Evolutionary conservation across 257 asterid genomes (phyloP).

Genomic region (Cinchona pubescens): DNA sequence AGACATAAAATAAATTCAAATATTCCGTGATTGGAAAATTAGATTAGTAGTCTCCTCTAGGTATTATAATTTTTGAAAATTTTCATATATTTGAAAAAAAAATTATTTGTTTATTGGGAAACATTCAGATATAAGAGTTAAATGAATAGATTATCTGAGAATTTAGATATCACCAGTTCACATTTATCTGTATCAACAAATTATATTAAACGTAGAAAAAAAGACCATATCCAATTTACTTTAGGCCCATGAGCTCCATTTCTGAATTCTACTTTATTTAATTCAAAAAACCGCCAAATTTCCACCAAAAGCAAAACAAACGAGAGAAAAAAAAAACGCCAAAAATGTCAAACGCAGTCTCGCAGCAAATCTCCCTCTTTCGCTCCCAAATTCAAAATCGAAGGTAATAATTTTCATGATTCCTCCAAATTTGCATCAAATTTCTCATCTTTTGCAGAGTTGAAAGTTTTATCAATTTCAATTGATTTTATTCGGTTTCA

Average conservation of each 20-base stretch:
- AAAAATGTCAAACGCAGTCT: slow-evolving; percentile 34
- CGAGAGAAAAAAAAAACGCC: not conserved
- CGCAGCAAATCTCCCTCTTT: slow-evolving; percentile 57
- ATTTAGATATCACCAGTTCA: too few relatives aligned
- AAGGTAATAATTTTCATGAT: slow-evolving; percentile 39
- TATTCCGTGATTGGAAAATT: too few relatives aligned
- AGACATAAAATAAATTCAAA: too few relatives aligned
- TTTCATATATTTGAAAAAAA: too few relatives aligned
- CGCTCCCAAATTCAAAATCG: slow-evolving; percentile 52
- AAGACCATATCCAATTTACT: not conserved
- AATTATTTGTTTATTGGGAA: too few relatives aligned
- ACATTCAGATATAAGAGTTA: too few relatives aligned
- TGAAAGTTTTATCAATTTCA: too few relatives aligned
- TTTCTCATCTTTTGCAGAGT: not conserved
- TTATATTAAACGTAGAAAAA: too few relatives aligned
- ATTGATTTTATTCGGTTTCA: slow-evolving; percentile 20
- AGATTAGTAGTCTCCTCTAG: too few relatives aligned
- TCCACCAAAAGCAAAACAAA: not conserved
- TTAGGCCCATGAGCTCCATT: not conserved
- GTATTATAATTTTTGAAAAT: too few relatives aligned
- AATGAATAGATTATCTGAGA: too few relatives aligned
- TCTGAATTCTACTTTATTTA: not conserved
- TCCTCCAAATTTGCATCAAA: not conserved
- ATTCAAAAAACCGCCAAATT: slow-evolving; percentile 15
- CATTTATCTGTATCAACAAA: too few relatives aligned